Evolutionary conservation across 257 asterid species (phyloP).

Genomic region (Misopates orontium): DNA sequence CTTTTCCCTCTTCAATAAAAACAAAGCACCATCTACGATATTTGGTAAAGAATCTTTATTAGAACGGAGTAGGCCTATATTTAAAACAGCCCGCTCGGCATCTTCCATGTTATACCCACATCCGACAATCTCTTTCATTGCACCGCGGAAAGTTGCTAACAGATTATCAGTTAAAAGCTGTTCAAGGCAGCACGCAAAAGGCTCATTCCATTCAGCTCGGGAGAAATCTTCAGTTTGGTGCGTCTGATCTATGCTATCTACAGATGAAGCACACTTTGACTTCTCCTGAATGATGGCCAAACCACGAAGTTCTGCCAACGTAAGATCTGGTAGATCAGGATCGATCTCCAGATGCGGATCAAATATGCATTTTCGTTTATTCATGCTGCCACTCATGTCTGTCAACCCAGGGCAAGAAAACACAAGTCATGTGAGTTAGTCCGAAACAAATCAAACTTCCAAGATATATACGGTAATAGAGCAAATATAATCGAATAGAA

Average conservation of each 20-base stretch:
- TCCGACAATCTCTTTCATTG: slow-evolving; percentile 51
- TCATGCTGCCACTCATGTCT: slow-evolving; percentile 53
- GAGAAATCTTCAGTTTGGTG: slow-evolving; percentile 29
- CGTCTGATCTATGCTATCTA: slow-evolving; percentile 24
- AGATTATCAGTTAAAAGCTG: slow-evolving; percentile 45
- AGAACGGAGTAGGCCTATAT: slow-evolving; percentile 56
- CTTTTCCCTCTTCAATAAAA: slow-evolving; percentile 43
- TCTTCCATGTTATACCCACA: slow-evolving; percentile 52
- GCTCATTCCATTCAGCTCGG: slow-evolving; percentile 58
- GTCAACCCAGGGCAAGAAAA: too few species aligned
- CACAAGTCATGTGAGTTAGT: too few species aligned
- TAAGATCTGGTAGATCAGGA: slow-evolving; percentile 53
- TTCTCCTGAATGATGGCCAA: not conserved
- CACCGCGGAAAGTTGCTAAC: slow-evolving; percentile 41
- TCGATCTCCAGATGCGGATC: slow-evolving; percentile 38
- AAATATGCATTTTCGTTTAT: slow-evolving; percentile 59
- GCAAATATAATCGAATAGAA: too few species aligned
- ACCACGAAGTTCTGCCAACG: slow-evolving; percentile 30
- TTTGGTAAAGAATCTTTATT: slow-evolving; percentile 54
- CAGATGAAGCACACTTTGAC: too few species aligned
- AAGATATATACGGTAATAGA: too few species aligned
- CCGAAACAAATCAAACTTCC: too few species aligned
- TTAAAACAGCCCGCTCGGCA: slow-evolving; percentile 62
- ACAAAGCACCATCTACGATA: slow-evolving; percentile 62
- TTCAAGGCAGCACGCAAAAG: slow-evolving; percentile 49